Conservation (phyloP, 345 rosid species). For the Erysimum cheiranthoides region DNA sequence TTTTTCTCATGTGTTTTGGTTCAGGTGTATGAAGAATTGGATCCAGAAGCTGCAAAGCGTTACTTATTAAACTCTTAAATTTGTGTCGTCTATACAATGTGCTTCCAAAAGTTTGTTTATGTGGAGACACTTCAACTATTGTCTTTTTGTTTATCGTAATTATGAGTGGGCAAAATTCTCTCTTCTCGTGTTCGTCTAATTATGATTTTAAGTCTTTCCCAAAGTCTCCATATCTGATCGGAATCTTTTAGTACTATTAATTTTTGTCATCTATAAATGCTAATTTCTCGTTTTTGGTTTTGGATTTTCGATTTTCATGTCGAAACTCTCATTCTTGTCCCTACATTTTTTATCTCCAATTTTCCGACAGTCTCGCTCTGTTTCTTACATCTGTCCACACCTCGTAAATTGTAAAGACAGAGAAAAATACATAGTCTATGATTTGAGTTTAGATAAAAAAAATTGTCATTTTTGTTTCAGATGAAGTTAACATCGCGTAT, state of each 20-base stretch:
- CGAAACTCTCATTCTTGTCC: not conserved
- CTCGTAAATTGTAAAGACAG: constrained; percentile 1
- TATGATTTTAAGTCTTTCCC: constrained; percentile 21
- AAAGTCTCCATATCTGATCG: not conserved
- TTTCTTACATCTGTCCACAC: constrained; percentile 25
- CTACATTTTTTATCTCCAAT: not conserved
- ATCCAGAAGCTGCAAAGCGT: constrained; percentile 61
- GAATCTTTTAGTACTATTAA: not conserved
- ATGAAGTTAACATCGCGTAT: not conserved
- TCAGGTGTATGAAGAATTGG: constrained; percentile 76
- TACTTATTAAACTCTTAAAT: constrained; percentile 36
- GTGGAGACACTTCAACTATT: constrained; percentile 20
- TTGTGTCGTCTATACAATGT: constrained; percentile 19
- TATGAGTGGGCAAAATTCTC: constrained; percentile 23
- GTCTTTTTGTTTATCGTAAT: constrained; percentile 13
- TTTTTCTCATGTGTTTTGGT: constrained; percentile 5
- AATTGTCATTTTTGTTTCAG: not conserved
- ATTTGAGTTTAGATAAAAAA: not conserved
- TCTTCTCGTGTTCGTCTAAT: constrained; percentile 25
- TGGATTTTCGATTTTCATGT: not conserved
- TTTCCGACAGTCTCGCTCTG: constrained; percentile 15
- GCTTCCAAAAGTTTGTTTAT: constrained; percentile 25
- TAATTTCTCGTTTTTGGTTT: not conserved
- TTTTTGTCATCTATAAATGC: not conserved
- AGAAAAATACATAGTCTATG: not conserved